These are phyloP conservation scores for Isabelozyma heimii DNA, from an alignment of 805 yeast genomes.

Conservation along the genomic window DNA sequence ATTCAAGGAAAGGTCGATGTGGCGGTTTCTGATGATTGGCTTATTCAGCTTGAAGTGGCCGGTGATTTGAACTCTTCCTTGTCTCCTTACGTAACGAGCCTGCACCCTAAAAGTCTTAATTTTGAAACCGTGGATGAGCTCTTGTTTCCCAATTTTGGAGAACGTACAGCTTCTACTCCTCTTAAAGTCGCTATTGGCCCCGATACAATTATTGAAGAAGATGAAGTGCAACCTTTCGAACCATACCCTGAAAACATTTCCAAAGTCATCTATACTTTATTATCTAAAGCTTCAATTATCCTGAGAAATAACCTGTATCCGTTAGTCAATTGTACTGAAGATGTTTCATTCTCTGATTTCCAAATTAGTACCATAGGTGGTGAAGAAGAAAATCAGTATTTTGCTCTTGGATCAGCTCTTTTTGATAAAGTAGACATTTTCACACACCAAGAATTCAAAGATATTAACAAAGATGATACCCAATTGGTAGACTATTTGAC, in stretches of 20 bases:
- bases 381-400: slow-evolving; percentile 28
- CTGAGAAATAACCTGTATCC: slow-evolving; percentile 28
- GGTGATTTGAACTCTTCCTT: slow-evolving; percentile 43
- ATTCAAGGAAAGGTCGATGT: slow-evolving; percentile 44
- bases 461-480: slow-evolving; percentile 9
- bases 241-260: slow-evolving; percentile 7
- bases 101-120: slow-evolving; percentile 15
- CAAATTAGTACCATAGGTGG: slow-evolving; percentile 5
- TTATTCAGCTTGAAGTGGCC: slow-evolving; percentile 56
- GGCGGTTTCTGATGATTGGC: slow-evolving; percentile 60
- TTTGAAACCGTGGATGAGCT: slow-evolving; percentile 44
- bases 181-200: slow-evolving; percentile 10
- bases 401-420: slow-evolving; percentile 62
- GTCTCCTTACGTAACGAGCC: slow-evolving; percentile 21
- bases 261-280: slow-evolving; percentile 14
- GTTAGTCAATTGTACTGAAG: slow-evolving; percentile 5
- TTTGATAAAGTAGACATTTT: slow-evolving; percentile 33
- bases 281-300: slow-evolving; percentile 18
- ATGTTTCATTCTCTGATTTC: slow-evolving; percentile 18
- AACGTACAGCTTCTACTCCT: slow-evolving; percentile 16
- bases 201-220: neutral
- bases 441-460: slow-evolving; percentile 4
- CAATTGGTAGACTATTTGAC: slow-evolving; percentile 13
- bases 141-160: slow-evolving; percentile 47
- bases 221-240: slow-evolving; percentile 4